These are phyloP conservation scores for Astragalus membranaceus DNA, from an alignment of 306 rosid species.

Conservation along the genomic window DNA sequence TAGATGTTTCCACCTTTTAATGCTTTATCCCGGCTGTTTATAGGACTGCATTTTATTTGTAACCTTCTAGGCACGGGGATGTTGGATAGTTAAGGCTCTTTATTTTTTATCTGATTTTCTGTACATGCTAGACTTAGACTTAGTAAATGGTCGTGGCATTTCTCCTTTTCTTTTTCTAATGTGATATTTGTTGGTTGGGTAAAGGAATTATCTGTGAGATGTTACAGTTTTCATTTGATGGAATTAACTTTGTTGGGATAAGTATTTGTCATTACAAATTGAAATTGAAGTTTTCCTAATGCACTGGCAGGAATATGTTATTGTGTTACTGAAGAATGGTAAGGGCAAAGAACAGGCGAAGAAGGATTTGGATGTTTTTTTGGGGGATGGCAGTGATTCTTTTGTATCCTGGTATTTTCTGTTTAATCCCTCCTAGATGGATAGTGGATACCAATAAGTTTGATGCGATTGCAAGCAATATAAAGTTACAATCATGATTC, in stretches of 20 bases:
- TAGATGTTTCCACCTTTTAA: not conserved
- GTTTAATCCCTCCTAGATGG: not conserved
- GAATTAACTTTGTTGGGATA: not conserved
- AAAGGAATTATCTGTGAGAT: not conserved
- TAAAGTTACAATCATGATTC: not conserved
- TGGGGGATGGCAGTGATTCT: slow-evolving; percentile 83
- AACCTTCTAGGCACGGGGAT: not conserved
- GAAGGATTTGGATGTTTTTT: slow-evolving; percentile 69
- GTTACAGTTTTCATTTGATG: not conserved
- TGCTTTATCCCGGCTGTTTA: not conserved
- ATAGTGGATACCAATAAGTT: not conserved
- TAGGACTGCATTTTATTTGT: not conserved
- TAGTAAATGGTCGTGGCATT: not conserved
- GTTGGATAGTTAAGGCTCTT: not conserved
- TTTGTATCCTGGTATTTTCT: slow-evolving; percentile 79
- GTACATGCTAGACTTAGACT: not conserved
- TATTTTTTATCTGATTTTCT: not conserved
- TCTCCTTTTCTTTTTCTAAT: not conserved
- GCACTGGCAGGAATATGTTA: slow-evolving; percentile 76
- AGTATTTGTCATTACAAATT: not conserved
- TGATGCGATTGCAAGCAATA: not conserved
- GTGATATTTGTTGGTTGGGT: not conserved
- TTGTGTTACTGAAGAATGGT: slow-evolving; percentile 88
- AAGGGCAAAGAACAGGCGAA: slow-evolving; percentile 71
- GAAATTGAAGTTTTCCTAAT: slow-evolving; percentile 10